Base-by-base conservation (phyloP, 768 basidiomycete genomes). In the Russula sp. region DNA sequence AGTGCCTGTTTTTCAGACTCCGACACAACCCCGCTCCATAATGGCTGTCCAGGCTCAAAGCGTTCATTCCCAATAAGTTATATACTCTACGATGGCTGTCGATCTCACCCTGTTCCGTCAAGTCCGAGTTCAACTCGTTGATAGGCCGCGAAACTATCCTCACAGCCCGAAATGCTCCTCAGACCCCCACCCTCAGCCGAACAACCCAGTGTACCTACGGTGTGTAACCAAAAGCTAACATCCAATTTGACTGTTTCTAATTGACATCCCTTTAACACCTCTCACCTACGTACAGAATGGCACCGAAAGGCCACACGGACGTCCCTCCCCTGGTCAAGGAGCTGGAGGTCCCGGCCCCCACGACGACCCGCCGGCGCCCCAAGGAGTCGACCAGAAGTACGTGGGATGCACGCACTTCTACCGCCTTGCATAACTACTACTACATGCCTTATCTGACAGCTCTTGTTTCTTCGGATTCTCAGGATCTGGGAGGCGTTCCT, bases 401-500 rank as follows among this genome's bases (percentile, higher is more conserved):
- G 87, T 76, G 11, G 48, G 32, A 48, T 48, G 30, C 18, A 36
- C n/a, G 10, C n/a, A 36, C 2, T 30, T 8, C 32, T 32, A 9
- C 32, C 32, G 16, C 13, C 16, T n/a, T 11, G 38, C 44, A 30
- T 30, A 5, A 6, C 30, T 30, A 10, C 8, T 14, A 48, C n/a
- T 5, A 8, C 8, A 10, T 18, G 18, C 55, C 6, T 34, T 32
- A 32, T 28, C 54, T 28, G 22, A 64, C 46, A 2, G 18, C 30
- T 24, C 14, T 49, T n/a, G 0, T 24, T 22, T 16, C 18, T 20
- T 20, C 30, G 24, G 11, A 10, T 40, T 63, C 59, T 11, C 51
- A 92, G 90, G 69, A 71, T 92, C 9, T 91, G 88, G 88, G 74
- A 67, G 56, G 89, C 88, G 87, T 93, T 92, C 74, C 65, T 69